Evolutionary conservation across 768 basidiomycete species (phyloP), one percentile per base, ranked within the genome.

Genomic region (Termitomyces sp.): DNA sequence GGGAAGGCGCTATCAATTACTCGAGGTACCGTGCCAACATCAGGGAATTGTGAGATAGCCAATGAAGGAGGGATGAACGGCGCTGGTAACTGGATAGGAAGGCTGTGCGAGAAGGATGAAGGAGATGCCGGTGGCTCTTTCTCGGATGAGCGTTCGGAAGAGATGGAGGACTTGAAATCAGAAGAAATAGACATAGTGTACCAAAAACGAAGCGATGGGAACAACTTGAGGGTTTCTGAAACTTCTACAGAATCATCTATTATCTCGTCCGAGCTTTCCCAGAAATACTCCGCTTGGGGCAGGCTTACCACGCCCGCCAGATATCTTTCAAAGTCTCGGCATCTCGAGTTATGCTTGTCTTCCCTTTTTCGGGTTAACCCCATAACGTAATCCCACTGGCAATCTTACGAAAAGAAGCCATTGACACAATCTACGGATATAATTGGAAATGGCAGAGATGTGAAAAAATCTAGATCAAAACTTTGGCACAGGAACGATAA

Each of bases 401-500:
- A 41, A 41, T 41, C 20, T 20, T n/a, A 41, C 39, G n/a, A 41
- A 6, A 41, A 41, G 24, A 45, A 45, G 44, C n/a, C n/a, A n/a
- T n/a, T n/a, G 24, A 16, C 13, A 24, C 15, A 28, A 46, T 46
- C 45, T 24, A 15, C 16, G 7, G 18, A 22, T 44, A 24, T 44
- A 44, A 22, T 22, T 22, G 12, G 20, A 44, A 24, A 44, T 24
- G 12, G 22, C 22, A 44, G 20, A 44, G 20, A 44, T 44, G n/a
- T 13, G 22, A 22, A 13, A 9, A 24, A 24, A 33, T 36, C 8
- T 36, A 24, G 24, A 51, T 58, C 46, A 72, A 53, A 57, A 59
- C 39, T 64, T 64, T 12, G 70, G 70, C 20, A 71, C 71, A 39
- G 65, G 64, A 54, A 72, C 60, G 24, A 58, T 60, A 37, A 67